Conservation (phyloP, 352 stramenopile genomes). For the Globisporangium middletonii region DNA sequence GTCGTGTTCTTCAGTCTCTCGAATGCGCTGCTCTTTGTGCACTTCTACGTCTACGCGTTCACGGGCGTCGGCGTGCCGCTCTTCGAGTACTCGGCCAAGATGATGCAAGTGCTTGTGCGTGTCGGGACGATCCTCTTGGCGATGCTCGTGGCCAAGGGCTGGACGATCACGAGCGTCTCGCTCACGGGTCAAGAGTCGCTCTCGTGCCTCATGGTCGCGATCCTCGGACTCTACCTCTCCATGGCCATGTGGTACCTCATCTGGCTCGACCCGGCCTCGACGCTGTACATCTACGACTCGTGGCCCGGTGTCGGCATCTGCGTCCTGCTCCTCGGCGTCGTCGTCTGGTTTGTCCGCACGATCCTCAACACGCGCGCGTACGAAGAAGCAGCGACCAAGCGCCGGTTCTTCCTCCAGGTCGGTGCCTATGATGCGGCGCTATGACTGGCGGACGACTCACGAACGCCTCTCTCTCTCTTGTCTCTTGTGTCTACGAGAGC, state of each 20-base stretch:
- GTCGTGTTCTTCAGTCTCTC: constrained; percentile 57
- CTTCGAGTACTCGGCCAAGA: constrained; percentile 64
- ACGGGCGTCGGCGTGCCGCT: constrained; percentile 67
- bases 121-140: constrained; percentile 65
- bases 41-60: constrained; percentile 56
- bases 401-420: constrained; percentile 59
- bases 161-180: constrained; percentile 67
- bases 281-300: constrained; percentile 81
- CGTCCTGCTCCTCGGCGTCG: constrained; percentile 44
- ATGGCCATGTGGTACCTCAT: constrained; percentile 82
- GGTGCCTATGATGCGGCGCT: background rate
- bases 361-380: constrained; percentile 61
- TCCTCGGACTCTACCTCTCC: constrained; percentile 62
- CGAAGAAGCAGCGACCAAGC: constrained; percentile 49
- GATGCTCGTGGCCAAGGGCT: constrained; percentile 74
- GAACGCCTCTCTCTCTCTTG: background rate
- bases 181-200: constrained; percentile 64
- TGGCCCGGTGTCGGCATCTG: constrained; percentile 67
- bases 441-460: background rate
- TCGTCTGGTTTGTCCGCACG: constrained; percentile 59
- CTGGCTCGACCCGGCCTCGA: constrained; percentile 70
- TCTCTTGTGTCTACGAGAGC: constrained; percentile 1
- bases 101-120: constrained; percentile 60
- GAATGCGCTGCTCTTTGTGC: constrained; percentile 49
- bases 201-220: constrained; percentile 52